Evolutionary conservation across 805 yeast genomes (phyloP).

Genomic region (Zygotorulaspora danielsina): DNA sequence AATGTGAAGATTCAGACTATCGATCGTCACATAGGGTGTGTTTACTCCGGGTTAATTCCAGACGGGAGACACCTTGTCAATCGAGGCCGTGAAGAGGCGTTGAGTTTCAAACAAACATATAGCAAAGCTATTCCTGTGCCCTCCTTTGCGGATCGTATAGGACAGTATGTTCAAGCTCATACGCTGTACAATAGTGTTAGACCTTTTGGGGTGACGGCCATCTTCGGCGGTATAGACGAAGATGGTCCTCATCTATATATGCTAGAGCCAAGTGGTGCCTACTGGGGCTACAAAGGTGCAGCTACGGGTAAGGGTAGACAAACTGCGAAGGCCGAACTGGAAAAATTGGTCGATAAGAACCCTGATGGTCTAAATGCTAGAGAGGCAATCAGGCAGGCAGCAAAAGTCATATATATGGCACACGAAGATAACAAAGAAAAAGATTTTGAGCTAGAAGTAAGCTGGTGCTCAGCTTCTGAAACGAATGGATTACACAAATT

Average conservation of each 20-base stretch:
- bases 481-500: constrained; percentile 76
- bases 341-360: constrained; percentile 53
- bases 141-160: constrained; percentile 79
- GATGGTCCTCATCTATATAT: constrained; percentile 90
- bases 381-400: constrained; percentile 91
- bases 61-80: constrained; percentile 93
- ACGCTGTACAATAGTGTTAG: constrained; percentile 95
- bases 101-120: constrained; percentile 69
- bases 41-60: constrained; percentile 91
- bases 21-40: constrained; percentile 91
- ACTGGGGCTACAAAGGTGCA: constrained; percentile 97
- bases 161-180: constrained; percentile 89
- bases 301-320: constrained; percentile 99
- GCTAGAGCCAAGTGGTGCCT: constrained; percentile 96
- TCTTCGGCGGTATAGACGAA: constrained; percentile 89
- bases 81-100: constrained; percentile 90
- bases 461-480: constrained; percentile 77
- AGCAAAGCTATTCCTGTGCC: constrained; percentile 74
- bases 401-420: constrained; percentile 85
- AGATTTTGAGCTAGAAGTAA: constrained; percentile 89
- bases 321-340: constrained; percentile 94
- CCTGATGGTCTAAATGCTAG: constrained; percentile 55
- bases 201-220: constrained; percentile 92
- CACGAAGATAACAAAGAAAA: constrained; percentile 98
- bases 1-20: constrained; percentile 89